Base-by-base conservation (phyloP, 805 yeast species). In the Starmerella potacharoeniae region DNA sequence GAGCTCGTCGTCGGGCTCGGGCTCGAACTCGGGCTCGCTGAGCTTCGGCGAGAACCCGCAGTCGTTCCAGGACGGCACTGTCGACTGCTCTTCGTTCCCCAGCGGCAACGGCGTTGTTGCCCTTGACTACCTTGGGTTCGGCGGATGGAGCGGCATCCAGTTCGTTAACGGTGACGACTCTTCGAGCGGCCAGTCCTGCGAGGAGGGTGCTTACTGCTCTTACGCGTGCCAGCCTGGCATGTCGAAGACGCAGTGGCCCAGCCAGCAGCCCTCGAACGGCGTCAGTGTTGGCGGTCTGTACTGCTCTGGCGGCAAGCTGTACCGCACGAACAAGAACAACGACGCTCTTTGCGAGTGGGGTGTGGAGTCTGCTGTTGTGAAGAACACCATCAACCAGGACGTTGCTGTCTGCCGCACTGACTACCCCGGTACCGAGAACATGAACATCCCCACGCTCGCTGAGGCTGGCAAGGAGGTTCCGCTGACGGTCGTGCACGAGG, bases 241-340 rank as follows among this genome's bases (percentile, higher is more conserved):
- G 96, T 87, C 97, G 67, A 91, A 91, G 82, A 88, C 97, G 55
- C 98, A 91, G 77, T 91, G 95, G 95, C 97, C 97, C 60, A 73
- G 83, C 46, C 62, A 69, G 54, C 98, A 91, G 77, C 97, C 97
- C 55, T 61, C 84, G 54, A 78, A 75, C 70, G 97, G 97, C 75
- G 84, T 84, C 55, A 85, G 97, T 45, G 81, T 91, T 62, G 98
- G 98, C 73, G 98, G 98, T 69, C 79, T 91, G 65, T 70, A 73
- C 65, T 91, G 98, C 79, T 78, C 84, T 71, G 72, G 74, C 69
- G 97, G 97, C 64, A 80, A 80, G 74, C 77, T 91, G 59, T 82
- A 87, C 84, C 84, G 82, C 70, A 73, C 95, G 61, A 86, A 87
- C 80, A 66, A 81, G 44, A 73, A 76, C 71, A 60, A 79, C 56